These are phyloP conservation scores for Kodamaea arcana DNA, from an alignment of 1,139 yeast genomes.

Conservation along the genomic window DNA sequence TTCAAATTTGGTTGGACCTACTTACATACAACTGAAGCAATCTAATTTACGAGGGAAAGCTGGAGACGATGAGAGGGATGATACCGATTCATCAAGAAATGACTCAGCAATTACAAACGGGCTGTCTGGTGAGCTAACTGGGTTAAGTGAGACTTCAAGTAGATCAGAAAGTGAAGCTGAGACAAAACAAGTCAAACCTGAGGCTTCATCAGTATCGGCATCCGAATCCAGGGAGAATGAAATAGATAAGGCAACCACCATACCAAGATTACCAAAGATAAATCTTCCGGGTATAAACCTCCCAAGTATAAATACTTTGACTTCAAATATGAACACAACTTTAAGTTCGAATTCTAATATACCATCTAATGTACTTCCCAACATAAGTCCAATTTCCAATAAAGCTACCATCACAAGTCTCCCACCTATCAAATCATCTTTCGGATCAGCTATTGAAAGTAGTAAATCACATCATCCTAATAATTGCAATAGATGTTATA, in stretches of 20 bases:
- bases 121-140: not conserved
- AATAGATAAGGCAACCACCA: too few species aligned
- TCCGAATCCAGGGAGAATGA: not conserved
- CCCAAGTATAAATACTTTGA: not conserved
- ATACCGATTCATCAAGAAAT: not conserved
- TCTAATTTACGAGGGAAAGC: constrained; percentile 14
- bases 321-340: not conserved
- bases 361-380: too few species aligned
- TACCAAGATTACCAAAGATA: not conserved
- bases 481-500: constrained; percentile 41
- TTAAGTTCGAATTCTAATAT: too few species aligned
- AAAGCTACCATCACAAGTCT: too few species aligned
- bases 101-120: not conserved
- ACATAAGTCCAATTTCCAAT: too few species aligned
- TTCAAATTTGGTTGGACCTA: constrained; percentile 7
- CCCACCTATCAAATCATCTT: too few species aligned
- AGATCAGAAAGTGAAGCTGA: not conserved
- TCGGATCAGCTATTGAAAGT: constrained; percentile 10
- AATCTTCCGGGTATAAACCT: not conserved
- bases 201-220: not conserved
- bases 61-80: not conserved
- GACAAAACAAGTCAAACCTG: not conserved
- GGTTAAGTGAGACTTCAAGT: not conserved
- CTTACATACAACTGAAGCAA: constrained; percentile 20
- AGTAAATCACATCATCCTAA: constrained; percentile 29